These are phyloP conservation scores for Teunomyces kruisii DNA, from an alignment of 805 yeast species.

Conservation along the genomic window DNA sequence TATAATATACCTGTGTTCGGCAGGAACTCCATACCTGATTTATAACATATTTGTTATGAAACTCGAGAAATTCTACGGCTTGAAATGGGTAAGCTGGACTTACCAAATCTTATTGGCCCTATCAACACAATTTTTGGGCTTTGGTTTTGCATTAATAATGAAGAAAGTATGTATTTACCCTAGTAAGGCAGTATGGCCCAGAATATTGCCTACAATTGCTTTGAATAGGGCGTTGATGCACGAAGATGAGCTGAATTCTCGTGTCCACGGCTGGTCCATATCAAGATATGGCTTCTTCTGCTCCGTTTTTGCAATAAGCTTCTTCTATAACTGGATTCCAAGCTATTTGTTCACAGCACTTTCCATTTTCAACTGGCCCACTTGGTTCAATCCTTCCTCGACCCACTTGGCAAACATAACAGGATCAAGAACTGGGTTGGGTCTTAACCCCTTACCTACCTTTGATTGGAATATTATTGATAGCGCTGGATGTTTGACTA, in stretches of 20 bases:
- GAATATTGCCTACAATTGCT: constrained; percentile 43
- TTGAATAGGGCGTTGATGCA: constrained; percentile 41
- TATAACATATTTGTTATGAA: constrained; percentile 46
- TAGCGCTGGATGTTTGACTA: constrained; percentile 37
- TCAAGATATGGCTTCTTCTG: constrained; percentile 42
- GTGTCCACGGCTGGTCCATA: constrained; percentile 41
- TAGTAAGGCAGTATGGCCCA: constrained; percentile 44
- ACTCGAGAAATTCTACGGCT: constrained; percentile 40
- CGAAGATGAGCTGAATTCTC: constrained; percentile 21
- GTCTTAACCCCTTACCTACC: constrained; percentile 42
- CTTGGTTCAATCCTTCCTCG: constrained; percentile 43
- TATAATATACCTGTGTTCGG: constrained; percentile 43
- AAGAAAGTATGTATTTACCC: constrained; percentile 52
- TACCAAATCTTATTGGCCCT: constrained; percentile 54
- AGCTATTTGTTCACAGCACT: constrained; percentile 38
- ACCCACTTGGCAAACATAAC: constrained; percentile 39
- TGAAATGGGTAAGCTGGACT: constrained; percentile 47
- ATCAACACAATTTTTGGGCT: constrained; percentile 63
- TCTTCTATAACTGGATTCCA: constrained; percentile 44
- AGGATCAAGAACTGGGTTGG: constrained; percentile 39
- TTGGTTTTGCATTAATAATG: constrained; percentile 65
- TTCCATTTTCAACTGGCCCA: constrained; percentile 45
- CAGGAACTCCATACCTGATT: constrained; percentile 37
- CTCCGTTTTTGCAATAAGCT: constrained; percentile 31
- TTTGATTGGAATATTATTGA: constrained; percentile 45